Base-by-base conservation (phyloP, 305 asterid genomes). In the Fraxinus paxiana region DNA sequence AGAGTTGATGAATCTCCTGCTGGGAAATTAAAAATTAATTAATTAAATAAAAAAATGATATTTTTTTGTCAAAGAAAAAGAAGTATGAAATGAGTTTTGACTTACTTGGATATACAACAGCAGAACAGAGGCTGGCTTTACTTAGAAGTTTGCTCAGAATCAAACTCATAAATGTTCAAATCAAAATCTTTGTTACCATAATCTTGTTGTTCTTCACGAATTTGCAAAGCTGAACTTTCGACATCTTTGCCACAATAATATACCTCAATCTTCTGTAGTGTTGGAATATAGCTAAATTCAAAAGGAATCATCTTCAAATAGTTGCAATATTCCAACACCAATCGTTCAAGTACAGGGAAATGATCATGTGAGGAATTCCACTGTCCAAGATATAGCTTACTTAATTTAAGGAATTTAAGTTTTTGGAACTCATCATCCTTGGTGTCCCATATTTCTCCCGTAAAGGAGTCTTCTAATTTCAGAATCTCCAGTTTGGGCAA, bases 151-250 rank as follows among this genome's bases (percentile, higher is more conserved):
- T 26, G 28, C 28, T 35, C 1, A 35, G 6, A 33, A 5, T 5
- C 6, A 3, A 0, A 0, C 38, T 34, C 1, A 6, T 35, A 35
- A 35, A 38, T 38, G 46, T 0, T 38, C 46, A 38, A 6, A 35
- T 6, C 41, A 35, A 35, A 78, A 22, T 76, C 79, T 24, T 35
- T 56, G 13, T 81, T 77, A 43, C 73, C 84, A 34, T 22, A 1
- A 2, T 78, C 83, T 13, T 0, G 37, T 70, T 70, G 81, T 9
- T 77, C 81, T 73, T 78, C 34, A 72, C 17, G 13, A 38, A 82
- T 41, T 4, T 38, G 7, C 0, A 13, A 0, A 6, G 33, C 82
- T 15, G 72, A 78, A 7, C n/a, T 5, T 5, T 0, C 1, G 1
- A 30, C 30, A 1, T 2, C 30, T 28, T 28, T 28, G 30, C 30